Evolutionary conservation across 2,329 filamentous ascomycete genomes (phyloP), one percentile per base, ranked within the genome.

Genomic region (Fusarium sp.): DNA sequence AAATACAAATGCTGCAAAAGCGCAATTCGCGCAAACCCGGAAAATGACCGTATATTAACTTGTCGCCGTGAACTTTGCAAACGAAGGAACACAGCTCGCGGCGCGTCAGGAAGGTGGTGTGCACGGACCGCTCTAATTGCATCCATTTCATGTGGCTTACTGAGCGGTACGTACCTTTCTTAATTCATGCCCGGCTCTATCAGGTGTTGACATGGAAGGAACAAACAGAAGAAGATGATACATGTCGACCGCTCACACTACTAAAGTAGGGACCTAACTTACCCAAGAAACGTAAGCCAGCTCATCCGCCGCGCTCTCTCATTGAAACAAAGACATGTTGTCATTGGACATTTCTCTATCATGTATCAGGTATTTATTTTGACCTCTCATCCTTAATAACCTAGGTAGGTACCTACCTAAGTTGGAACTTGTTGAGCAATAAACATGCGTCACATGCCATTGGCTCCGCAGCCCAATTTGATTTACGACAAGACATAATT

Each of bases 71-170:
- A 51, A 69, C 57, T 61, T 57, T 72, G 59, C 39, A 57, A 58
- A 41, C 41, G 48, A 65, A 58, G 41, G 47, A 72, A 74, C 53
- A 62, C 61, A 74, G 68, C 71, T 74, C 71, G 72, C 68, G 72
- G 71, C 72, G 72, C 72, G 71, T 74, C 68, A 74, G 53, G 48
- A 73, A 74, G 68, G 68, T 64, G 44, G 45, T 14, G 65, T 66
- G 72, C 72, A 74, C 72, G 71, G 72, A 36, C 71, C 71, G 59
- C 51, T 18, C 35, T 14, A 39, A 42, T 35, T 35, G 10, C 28
- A 18, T 48, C 28, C 33, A 36, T 36, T 26, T 54, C 26, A 53
- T 66, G 62, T 64, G 71, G 57, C 65, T 72, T 55, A 16, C 26
- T 36, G 33, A 55, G 30, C 10, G n/a, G 38, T 56, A 62, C 53